Percentiles rank a stretch among this genome's conserved stretches.
Conservation (phyloP, 176 grass and related monocot genomes). For the Phoenix dactylifera region DNA sequence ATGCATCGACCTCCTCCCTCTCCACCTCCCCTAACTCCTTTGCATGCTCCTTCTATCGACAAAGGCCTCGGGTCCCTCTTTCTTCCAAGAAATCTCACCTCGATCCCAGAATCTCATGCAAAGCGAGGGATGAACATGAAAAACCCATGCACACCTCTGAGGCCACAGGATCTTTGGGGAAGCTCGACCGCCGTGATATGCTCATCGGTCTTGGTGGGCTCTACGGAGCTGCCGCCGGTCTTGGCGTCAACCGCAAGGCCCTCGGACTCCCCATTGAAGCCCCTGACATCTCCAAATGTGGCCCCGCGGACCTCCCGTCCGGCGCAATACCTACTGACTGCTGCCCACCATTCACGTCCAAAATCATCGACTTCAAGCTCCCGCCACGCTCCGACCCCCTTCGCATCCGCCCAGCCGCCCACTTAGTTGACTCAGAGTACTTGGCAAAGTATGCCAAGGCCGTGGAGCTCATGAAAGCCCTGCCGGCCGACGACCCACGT, state of each 20-base stretch:
- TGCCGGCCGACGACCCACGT: conserved; percentile 63
- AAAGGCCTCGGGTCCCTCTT: not conserved
- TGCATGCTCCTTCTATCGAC: conserved; percentile 21
- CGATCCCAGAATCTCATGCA: conserved; percentile 17
- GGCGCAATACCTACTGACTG: conserved; percentile 17
- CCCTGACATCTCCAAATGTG: conserved; percentile 39
- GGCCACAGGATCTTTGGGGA: not conserved
- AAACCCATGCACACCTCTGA: not conserved
- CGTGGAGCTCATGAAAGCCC: conserved; percentile 48
- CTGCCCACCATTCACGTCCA: conserved; percentile 28
- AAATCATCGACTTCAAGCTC: conserved; percentile 34
- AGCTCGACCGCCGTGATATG: conserved; percentile 43
- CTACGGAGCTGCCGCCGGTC: conserved; percentile 24
- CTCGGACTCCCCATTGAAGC: conserved; percentile 42
- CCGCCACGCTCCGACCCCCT: conserved; percentile 25
- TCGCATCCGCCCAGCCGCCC: conserved; percentile 58
- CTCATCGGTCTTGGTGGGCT: conserved; percentile 42
- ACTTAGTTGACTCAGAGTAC: conserved; percentile 30
- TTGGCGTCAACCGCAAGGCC: conserved; percentile 7
- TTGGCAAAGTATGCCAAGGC: conserved; percentile 51
- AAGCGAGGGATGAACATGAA: conserved; percentile 3
- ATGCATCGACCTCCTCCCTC: too few relatives aligned
- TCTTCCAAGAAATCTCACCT: not conserved
- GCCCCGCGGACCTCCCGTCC: conserved; percentile 16
- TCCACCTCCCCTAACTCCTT: conserved; percentile 12